These are phyloP conservation scores for Brassica rapa DNA, from an alignment of 345 rosid genomes.

Conservation along the genomic window DNA sequence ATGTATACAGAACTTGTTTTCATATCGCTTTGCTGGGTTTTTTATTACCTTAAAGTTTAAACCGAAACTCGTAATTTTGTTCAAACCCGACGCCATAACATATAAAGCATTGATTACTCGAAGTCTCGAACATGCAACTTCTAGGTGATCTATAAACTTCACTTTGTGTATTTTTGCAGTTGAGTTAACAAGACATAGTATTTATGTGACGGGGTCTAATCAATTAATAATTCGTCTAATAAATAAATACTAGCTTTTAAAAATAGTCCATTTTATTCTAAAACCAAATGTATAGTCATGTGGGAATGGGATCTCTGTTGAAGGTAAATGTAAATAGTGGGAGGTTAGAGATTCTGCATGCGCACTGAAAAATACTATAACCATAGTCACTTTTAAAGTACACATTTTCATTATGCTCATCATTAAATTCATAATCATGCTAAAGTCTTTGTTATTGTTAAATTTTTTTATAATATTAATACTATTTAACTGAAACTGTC, in stretches of 20 bases:
- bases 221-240: neutral
- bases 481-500: conserved; percentile 21
- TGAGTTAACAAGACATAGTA: neutral
- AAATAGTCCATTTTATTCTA: neutral
- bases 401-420: conserved; percentile 25
- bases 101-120: neutral
- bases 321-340: conserved; percentile 41
- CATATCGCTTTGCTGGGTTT: neutral
- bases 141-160: neutral
- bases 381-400: conserved; percentile 27
- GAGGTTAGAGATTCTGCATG: conserved; percentile 44
- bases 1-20: neutral
- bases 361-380: conserved; percentile 20
- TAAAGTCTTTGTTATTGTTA: neutral
- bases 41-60: neutral
- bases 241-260: neutral
- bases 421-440: conserved; percentile 14
- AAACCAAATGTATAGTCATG: conserved; percentile 14
- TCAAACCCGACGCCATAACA: neutral
- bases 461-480: neutral
- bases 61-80: neutral
- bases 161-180: neutral
- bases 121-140: neutral
- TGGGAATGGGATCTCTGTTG: conserved; percentile 40
- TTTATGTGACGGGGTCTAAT: neutral